Evolutionary conservation across 1,284 basidiomycete genomes (phyloP).

Genomic region (Cutaneotrichosporon sp.): DNA sequence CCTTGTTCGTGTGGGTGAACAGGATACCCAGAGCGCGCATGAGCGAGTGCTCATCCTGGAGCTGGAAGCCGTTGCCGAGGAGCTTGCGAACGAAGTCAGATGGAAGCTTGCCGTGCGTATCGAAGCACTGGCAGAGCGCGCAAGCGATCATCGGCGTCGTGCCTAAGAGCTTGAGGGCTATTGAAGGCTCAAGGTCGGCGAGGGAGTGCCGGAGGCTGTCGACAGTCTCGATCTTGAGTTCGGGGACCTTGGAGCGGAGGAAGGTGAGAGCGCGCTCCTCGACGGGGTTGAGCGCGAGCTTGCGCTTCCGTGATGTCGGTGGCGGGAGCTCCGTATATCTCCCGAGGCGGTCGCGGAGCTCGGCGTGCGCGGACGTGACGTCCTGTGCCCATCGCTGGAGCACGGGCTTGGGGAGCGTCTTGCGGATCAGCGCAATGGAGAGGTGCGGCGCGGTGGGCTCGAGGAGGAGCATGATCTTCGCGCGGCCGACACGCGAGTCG

Average conservation of each 20-base stretch:
- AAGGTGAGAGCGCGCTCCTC: conserved; percentile 5
- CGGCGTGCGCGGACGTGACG: conserved; percentile 4
- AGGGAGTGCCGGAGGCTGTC: conserved; percentile 8
- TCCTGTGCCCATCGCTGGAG: conserved; percentile 11
- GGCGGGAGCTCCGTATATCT: conserved; percentile 9
- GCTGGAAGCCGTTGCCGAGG: conserved; percentile 1
- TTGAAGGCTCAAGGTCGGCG: conserved; percentile 5
- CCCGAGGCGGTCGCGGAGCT: conserved; percentile 15
- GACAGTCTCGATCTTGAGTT: conserved; percentile 12
- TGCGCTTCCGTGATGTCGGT: conserved; percentile 21
- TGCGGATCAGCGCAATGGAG: neutral
- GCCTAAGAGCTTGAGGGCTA: conserved; percentile 14
- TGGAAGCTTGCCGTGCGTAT: conserved; percentile 11
- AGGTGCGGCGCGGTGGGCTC: conserved; percentile 2
- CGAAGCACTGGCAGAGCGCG: conserved; percentile 13
- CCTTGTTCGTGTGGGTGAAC: conserved; percentile 19
- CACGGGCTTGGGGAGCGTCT: neutral
- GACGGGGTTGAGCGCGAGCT: conserved; percentile 9
- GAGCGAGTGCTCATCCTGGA: conserved; percentile 16
- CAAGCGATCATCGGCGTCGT: conserved; percentile 19
- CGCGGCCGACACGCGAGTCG: conserved; percentile 6
- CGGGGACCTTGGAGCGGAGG: conserved; percentile 16
- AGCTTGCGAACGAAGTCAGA: conserved; percentile 4
- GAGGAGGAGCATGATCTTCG: conserved; percentile 17
- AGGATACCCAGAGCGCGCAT: conserved; percentile 24